These are phyloP conservation scores for Salmacisia buchloeana DNA, from an alignment of 1,284 basidiomycete genomes.

Conservation along the genomic window DNA sequence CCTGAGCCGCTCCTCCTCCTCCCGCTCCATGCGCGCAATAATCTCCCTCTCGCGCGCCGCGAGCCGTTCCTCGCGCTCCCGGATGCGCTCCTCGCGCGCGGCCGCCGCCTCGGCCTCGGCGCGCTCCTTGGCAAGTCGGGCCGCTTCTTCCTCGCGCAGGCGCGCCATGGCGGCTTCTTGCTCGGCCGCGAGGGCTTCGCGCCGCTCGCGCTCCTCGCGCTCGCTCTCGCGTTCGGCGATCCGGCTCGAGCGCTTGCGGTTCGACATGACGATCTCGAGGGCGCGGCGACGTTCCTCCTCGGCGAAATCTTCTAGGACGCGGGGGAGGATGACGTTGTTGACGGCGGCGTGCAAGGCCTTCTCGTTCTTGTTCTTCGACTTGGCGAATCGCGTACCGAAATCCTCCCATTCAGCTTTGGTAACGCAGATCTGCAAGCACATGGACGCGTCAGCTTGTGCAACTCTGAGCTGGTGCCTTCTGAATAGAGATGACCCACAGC, in stretches of 20 bases:
- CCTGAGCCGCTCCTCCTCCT: constrained; percentile 35
- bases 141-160: constrained; percentile 57
- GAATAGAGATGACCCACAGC: constrained; percentile 61
- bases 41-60: constrained; percentile 49
- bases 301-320: constrained; percentile 57
- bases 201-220: constrained; percentile 57
- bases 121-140: constrained; percentile 55
- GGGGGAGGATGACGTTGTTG: constrained; percentile 63
- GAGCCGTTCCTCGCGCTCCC: constrained; percentile 53
- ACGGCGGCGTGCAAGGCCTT: constrained; percentile 68
- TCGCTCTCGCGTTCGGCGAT: constrained; percentile 61
- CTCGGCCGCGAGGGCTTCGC: constrained; percentile 51
- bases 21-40: constrained; percentile 29
- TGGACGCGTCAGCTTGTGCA: background rate
- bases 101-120: constrained; percentile 53
- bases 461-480: background rate
- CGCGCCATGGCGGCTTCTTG: constrained; percentile 53
- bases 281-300: constrained; percentile 55
- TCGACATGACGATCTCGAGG: constrained; percentile 62
- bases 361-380: constrained; percentile 71
- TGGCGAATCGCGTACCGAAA: constrained; percentile 66
- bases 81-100: constrained; percentile 51
- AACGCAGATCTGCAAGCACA: constrained; percentile 63
- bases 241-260: constrained; percentile 76
- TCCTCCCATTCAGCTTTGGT: constrained; percentile 63